These are phyloP conservation scores for Myxozyma neotropica DNA, from an alignment of 805 yeast genomes.

Conservation along the genomic window DNA sequence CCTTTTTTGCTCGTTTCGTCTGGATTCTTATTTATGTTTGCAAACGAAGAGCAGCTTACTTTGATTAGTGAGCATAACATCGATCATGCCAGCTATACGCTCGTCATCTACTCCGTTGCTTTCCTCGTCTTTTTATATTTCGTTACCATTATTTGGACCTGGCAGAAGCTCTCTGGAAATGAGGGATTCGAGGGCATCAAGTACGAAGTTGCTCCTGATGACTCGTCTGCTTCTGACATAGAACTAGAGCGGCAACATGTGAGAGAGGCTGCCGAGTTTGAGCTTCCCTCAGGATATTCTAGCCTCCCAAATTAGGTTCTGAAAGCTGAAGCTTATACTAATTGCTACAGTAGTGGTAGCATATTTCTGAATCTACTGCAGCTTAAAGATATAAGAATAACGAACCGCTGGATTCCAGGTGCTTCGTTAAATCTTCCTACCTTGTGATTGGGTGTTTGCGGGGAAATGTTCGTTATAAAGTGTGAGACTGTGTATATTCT, in stretches of 20 bases:
- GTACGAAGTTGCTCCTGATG: slow-evolving; percentile 29
- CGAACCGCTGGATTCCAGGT: too few relatives aligned
- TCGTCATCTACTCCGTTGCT: slow-evolving; percentile 72
- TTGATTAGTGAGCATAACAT: slow-evolving; percentile 74
- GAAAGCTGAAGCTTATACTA: too few relatives aligned
- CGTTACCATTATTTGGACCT: slow-evolving; percentile 42
- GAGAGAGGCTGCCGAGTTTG: slow-evolving; percentile 24
- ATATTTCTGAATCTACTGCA: too few relatives aligned
- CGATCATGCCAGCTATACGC: slow-evolving; percentile 80
- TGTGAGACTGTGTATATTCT: too few relatives aligned
- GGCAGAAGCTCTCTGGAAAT: slow-evolving; percentile 12
- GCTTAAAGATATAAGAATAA: too few relatives aligned
- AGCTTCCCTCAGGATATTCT: slow-evolving; percentile 9
- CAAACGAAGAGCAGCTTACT: slow-evolving; percentile 82
- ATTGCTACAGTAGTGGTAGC: too few relatives aligned
- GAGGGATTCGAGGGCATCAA: slow-evolving; percentile 8
- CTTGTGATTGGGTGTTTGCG: too few relatives aligned
- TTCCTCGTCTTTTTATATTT: slow-evolving; percentile 61
- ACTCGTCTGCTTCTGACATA: slow-evolving; percentile 23
- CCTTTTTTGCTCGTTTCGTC: slow-evolving; percentile 71
- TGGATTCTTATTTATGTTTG: slow-evolving; percentile 87
- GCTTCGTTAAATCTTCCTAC: too few relatives aligned
- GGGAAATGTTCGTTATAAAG: too few relatives aligned
- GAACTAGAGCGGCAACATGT: slow-evolving; percentile 23
- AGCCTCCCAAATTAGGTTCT: neutral